phyloP scores from a whole-genome alignment of 495 filamentous ascomycete genomes.

The Trichoderma virens region DNA sequence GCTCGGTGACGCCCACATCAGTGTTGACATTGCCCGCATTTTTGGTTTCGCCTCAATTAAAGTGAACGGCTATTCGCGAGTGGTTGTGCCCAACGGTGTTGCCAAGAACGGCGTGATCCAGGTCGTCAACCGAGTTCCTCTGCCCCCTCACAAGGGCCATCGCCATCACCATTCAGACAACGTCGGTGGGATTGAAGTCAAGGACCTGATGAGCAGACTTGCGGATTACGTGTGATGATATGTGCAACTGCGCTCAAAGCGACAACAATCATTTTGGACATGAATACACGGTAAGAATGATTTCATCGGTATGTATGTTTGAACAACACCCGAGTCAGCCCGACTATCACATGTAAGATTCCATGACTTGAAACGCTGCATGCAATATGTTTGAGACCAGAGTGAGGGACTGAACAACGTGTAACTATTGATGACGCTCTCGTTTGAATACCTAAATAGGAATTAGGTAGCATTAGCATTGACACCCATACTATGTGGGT shows the following conservation, averaged over 20 bases:
- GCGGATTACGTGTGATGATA: constrained; percentile 29
- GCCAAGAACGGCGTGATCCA: constrained; percentile 67
- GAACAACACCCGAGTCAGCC: background rate
- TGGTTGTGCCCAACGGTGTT: constrained; percentile 54
- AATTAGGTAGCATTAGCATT: background rate
- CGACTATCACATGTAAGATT: background rate
- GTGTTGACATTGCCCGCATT: constrained; percentile 55
- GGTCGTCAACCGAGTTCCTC: constrained; percentile 55
- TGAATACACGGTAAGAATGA: background rate
- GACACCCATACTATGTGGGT: background rate
- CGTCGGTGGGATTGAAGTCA: constrained; percentile 51
- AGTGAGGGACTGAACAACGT: background rate
- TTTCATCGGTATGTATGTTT: background rate
- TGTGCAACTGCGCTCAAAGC: background rate
- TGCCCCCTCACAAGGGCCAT: constrained; percentile 53
- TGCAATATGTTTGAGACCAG: background rate
- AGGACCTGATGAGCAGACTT: constrained; percentile 55
- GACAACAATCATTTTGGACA: background rate
- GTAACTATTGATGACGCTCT: background rate
- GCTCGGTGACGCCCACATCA: constrained; percentile 46
- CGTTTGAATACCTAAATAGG: constrained; percentile 6
- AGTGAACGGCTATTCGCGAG: constrained; percentile 56
- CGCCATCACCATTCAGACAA: constrained; percentile 25
- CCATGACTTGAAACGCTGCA: background rate
- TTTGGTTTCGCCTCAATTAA: constrained; percentile 53